A percentile compares a stretch with the other conserved stretches of the same genome.
These are phyloP conservation scores for Astragalus membranaceus DNA, from an alignment of 306 rosid genomes.

Conservation along the genomic window DNA sequence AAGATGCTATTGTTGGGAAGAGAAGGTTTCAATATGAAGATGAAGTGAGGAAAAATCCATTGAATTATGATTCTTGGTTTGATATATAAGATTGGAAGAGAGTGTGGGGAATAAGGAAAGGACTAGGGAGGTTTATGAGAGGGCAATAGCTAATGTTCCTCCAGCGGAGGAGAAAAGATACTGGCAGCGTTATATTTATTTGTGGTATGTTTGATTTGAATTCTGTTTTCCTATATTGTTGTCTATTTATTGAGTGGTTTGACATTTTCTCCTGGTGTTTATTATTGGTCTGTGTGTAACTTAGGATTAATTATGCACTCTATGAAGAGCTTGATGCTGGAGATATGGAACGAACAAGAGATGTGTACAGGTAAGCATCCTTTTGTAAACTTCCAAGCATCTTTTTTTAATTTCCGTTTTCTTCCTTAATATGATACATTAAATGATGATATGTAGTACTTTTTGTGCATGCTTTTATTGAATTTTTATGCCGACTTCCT, in stretches of 20 bases:
- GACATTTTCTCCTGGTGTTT: not conserved
- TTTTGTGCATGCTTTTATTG: not conserved
- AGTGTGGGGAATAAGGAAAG: constrained; percentile 70
- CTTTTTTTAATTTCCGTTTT: not conserved
- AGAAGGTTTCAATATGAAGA: constrained; percentile 86
- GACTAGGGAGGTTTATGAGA: constrained; percentile 70
- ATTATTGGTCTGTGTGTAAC: constrained; percentile 17
- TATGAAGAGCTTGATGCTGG: constrained; percentile 85
- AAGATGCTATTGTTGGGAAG: constrained; percentile 91
- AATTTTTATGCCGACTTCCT: not conserved
- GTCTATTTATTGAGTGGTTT: not conserved
- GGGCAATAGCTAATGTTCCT: constrained; percentile 93
- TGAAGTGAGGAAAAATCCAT: constrained; percentile 71
- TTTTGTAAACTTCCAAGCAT: not conserved
- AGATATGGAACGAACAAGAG: constrained; percentile 75
- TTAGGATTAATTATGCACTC: constrained; percentile 88
- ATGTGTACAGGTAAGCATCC: constrained; percentile 59
- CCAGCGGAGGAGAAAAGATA: constrained; percentile 87
- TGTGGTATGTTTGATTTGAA: constrained; percentile 53
- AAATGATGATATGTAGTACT: not conserved
- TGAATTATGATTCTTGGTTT: constrained; percentile 83
- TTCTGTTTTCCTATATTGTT: not conserved
- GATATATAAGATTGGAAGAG: constrained; percentile 76
- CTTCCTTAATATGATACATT: not conserved
- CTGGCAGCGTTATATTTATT: constrained; percentile 89